Base-by-base conservation (phyloP, 2,329 filamentous ascomycete genomes). In the Monascus ruber region DNA sequence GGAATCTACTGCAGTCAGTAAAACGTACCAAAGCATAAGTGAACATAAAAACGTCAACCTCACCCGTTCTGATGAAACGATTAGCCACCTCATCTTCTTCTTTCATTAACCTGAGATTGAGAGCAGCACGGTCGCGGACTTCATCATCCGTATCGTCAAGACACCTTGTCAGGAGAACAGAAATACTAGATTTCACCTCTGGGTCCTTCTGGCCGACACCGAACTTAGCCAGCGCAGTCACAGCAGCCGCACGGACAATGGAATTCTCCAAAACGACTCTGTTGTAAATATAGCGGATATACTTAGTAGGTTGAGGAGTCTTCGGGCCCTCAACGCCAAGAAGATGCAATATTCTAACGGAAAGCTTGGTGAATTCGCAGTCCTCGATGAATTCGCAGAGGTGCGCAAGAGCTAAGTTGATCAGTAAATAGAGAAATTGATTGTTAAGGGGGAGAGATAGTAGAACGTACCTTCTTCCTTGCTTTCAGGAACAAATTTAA, bases 371-470 rank as follows among this genome's bases (percentile, higher is more conserved):
- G 64, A 96, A 98, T 61, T 98, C 91, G 69, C 91, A 98, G 62
- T 98, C 91, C 65, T 98, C 91, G 48, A 98, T 98, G 60, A 98
- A 98, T 61, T 98, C 91, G 69, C 91, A 96, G 24, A 98, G 77
- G 57, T 96, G 91, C 9, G 89, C 85, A 36, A 98, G 77, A 11
- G 91, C 89, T 71, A 42, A 17, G 42, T 33, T 33, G 4, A 42
- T 62, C 44, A 59, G 51, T 32, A 33, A 10, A 26, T 26, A 35
- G 10, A 33, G 6, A 4, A 37, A 9, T 28, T 31, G 29, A 9
- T 28, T 31, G 29, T 31, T 31, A 8, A 3, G 11, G 11, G 11
- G 11, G 11, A n/a, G n/a, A 17, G 11, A 27, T 28, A 34, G 17
- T 28, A 27, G 34, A 39, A 44, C 62, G 46, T 54, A 70, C 68